Conservation (phyloP, 78 protist species). For the Dictyostelium brefeldianum region DNA sequence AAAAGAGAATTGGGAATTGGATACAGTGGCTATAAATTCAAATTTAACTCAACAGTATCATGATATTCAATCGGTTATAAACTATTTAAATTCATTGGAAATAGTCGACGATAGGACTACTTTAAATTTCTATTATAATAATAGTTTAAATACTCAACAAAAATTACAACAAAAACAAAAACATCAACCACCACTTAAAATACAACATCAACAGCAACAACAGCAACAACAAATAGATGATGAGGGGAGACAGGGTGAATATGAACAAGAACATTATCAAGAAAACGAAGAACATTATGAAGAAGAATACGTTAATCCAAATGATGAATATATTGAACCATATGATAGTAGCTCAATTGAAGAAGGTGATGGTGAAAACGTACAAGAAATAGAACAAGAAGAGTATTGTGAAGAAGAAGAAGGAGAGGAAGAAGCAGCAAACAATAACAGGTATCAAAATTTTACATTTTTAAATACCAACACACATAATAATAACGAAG, state of each 20-base stretch:
- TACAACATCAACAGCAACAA: background rate
- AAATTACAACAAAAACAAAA: background rate
- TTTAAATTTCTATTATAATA: background rate
- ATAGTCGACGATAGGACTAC: background rate
- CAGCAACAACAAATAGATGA: background rate
- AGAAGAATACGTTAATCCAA: constrained; percentile 4
- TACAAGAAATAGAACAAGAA: too few species aligned
- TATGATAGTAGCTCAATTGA: constrained; percentile 5
- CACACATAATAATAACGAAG: background rate
- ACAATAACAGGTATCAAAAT: background rate
- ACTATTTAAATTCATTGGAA: background rate
- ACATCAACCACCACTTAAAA: background rate
- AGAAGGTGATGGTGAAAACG: background rate
- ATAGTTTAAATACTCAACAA: background rate
- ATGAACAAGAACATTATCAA: background rate
- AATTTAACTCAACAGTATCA: background rate
- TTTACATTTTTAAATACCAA: constrained; percentile 6
- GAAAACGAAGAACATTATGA: background rate
- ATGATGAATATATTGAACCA: background rate
- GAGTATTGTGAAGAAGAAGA: background rate
- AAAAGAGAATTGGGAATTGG: background rate
- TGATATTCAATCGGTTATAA: background rate
- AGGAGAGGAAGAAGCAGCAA: background rate
- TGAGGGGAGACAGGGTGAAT: too few species aligned
- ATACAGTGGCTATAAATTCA: background rate